Evolutionary conservation across 1,284 basidiomycete species (phyloP).

Genomic region (Porogramme epimiltina): DNA sequence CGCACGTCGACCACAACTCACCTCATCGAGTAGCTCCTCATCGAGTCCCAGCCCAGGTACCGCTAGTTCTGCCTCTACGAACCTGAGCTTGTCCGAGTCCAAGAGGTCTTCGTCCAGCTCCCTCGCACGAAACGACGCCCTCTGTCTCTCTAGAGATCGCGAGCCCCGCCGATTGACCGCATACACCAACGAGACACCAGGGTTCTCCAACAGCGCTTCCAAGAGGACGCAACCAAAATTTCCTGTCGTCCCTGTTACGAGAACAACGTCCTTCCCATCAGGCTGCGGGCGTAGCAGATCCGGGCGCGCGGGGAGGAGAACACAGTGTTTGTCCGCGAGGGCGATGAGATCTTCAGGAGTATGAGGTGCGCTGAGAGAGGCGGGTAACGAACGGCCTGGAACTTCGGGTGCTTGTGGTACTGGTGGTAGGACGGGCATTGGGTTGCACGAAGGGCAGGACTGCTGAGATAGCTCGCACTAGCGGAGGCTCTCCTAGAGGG

Average conservation of each 20-base stretch:
- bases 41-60: background rate
- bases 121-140: background rate
- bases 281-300: no score
- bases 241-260: background rate
- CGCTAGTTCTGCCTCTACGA: background rate
- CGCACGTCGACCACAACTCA: background rate
- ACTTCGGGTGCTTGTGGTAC: no score
- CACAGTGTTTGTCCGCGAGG: slow-evolving; percentile 7
- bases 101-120: background rate
- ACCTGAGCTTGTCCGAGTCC: background rate
- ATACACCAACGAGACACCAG: background rate
- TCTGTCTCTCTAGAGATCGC: background rate
- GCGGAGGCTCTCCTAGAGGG: no score
- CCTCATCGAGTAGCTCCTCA: background rate
- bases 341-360: slow-evolving; percentile 11
- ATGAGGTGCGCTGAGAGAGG: no score
- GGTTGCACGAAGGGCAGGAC: no score
- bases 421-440: no score
- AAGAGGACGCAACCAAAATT: background rate
- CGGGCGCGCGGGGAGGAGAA: slow-evolving; percentile 2
- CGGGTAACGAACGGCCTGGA: no score
- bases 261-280: background rate
- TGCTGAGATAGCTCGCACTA: no score
- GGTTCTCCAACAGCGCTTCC: background rate
- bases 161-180: background rate